Base-by-base conservation (phyloP, 148 eudicot genomes). In the Rhododendron vialii region DNA sequence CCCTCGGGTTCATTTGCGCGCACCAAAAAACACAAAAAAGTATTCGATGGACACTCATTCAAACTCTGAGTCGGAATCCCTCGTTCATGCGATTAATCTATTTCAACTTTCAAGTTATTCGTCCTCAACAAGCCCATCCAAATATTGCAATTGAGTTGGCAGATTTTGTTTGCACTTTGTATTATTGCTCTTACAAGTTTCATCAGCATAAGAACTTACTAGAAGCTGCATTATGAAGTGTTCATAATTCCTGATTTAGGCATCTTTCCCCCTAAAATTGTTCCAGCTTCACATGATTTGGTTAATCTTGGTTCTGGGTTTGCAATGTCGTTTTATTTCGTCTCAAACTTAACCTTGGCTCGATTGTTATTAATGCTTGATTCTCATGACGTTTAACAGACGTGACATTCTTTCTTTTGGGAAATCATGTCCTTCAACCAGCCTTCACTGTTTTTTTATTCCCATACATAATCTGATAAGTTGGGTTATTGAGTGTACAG, bases 401-500 rank as follows among this genome's bases (percentile, higher is more conserved):
- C 28, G 10, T 28, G 51, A 2, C n/a, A 14, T 26, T 82, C 43
- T 53, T 55, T 33, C 18, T n/a, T 81, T 55, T 55, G 22, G 3
- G 4, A 30, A 28, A 9, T 83, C 65, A 74, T 15, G 35, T 51
- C 36, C 71, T 75, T 51, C 86, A 73, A 30, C 65, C 20, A 84
- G 43, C 26, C 47, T 73, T 73, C 45, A 50, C 51, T 12, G 2
- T 18, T 6, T 11, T 10, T 71, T 3, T 47, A 5, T 74, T 71
- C 47, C 67, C 35, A 4, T 36, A 47, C 41, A 55, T 36, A 20
- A 55, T 26, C 81, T 84, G 24, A 84, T 38, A 13, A 55, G 50
- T 36, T 84, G 6, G 76, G 17, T 61, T 41, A n/a, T 48, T 22
- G 84, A 55, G 83, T 69, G 77, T 82, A 12, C 47, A 91, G 93